These are phyloP conservation scores for Microcos paniculata DNA, from an alignment of 345 rosid species.

Conservation along the genomic window DNA sequence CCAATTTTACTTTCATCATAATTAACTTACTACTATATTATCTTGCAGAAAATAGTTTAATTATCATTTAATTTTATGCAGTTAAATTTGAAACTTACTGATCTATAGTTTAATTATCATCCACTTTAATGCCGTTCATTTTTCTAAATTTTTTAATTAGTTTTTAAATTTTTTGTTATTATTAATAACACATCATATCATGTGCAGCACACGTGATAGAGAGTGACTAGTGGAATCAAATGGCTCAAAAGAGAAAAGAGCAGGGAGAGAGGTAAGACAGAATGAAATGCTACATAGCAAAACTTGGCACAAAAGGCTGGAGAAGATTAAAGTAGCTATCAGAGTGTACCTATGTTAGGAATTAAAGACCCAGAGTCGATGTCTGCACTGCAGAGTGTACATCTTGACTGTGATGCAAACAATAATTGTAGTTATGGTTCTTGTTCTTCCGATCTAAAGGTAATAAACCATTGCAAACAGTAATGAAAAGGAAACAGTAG, in stretches of 20 bases:
- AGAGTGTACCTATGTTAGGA: conserved; percentile 76
- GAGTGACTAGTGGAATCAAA: neutral
- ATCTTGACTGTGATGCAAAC: conserved; percentile 78
- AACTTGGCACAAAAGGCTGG: conserved; percentile 3
- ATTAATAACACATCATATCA: no score
- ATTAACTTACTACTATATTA: no score
- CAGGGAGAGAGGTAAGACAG: neutral
- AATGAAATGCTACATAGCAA: conserved; percentile 4
- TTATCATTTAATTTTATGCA: no score
- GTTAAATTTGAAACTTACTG: no score
- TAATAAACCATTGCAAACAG: conserved; percentile 2
- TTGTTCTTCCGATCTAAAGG: conserved; percentile 25
- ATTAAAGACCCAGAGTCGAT: conserved; percentile 66
- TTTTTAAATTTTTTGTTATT: no score
- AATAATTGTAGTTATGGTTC: conserved; percentile 36
- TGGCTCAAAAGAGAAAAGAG: neutral
- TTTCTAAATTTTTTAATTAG: no score
- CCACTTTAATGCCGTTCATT: no score
- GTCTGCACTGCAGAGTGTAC: conserved; percentile 83
- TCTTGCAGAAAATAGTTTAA: no score
- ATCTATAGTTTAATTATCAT: no score
- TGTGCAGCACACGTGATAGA: no score
- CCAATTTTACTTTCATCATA: no score
- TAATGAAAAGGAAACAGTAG: neutral
- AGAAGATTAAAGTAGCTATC: conserved; percentile 4